Conservation (phyloP, 2,329 filamentous ascomycete species). For the Triangularia verruculosa region DNA sequence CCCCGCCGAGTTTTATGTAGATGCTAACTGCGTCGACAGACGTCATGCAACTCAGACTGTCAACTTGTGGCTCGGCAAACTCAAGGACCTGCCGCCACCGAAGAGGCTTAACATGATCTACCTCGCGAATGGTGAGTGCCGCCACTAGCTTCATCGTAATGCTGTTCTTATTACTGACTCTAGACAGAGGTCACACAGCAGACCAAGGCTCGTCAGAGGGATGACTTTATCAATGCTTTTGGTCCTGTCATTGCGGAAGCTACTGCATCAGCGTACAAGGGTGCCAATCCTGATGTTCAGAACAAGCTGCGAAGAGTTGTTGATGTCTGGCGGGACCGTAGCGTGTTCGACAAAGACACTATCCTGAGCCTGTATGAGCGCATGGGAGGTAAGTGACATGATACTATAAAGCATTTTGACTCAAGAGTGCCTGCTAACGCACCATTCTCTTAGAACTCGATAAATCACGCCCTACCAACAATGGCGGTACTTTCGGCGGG, state of each 20-base stretch:
- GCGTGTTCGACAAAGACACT: constrained; percentile 78
- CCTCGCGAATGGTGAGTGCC: constrained; percentile 77
- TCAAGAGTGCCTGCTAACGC: constrained; percentile 19
- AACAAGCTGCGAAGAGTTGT: constrained; percentile 83
- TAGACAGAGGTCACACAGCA: constrained; percentile 86
- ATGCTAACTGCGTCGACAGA: constrained; percentile 48
- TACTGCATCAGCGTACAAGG: constrained; percentile 86
- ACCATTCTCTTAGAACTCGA: constrained; percentile 52
- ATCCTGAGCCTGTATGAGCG: constrained; percentile 77
- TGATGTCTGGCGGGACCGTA: constrained; percentile 87
- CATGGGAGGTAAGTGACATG: constrained; percentile 63
- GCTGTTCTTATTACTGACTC: constrained; percentile 12
- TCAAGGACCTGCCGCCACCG: constrained; percentile 81
- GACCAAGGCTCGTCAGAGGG: constrained; percentile 86
- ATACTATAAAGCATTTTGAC: neutral
- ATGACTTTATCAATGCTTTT: constrained; percentile 90
- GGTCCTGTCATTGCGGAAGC: constrained; percentile 90
- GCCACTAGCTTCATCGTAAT: neutral
- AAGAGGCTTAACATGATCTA: constrained; percentile 92
- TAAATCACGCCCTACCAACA: constrained; percentile 53
- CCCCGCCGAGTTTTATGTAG: constrained; percentile 1
- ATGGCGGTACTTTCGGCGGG: constrained; percentile 49
- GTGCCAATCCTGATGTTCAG: constrained; percentile 80
- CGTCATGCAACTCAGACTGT: constrained; percentile 90
- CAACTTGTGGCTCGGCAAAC: constrained; percentile 83